phyloP scores from a whole-genome alignment of 2,329 filamentous ascomycete genomes.

The Lecanoromycetidae sp. region DNA sequence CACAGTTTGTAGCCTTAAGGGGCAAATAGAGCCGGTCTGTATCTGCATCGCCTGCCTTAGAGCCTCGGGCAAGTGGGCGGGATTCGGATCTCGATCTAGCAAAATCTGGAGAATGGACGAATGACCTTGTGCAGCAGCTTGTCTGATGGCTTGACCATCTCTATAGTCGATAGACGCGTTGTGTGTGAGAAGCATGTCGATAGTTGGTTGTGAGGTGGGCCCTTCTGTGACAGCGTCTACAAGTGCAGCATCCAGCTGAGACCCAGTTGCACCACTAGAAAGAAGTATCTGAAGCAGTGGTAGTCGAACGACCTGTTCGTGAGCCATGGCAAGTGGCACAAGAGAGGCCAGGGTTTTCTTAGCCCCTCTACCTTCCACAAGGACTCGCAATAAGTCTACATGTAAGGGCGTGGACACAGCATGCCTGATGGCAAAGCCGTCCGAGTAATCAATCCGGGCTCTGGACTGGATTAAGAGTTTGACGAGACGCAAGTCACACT shows the following conservation, averaged over 20 bases:
- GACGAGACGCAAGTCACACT: conserved; percentile 4
- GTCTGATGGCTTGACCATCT: conserved; percentile 4
- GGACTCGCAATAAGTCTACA: neutral
- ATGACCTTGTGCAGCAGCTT: conserved; percentile 8
- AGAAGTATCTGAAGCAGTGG: conserved; percentile 7
- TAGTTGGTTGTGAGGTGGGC: conserved; percentile 2
- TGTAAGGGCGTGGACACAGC: conserved; percentile 2
- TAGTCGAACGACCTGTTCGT: conserved; percentile 2
- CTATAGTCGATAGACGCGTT: conserved; percentile 5
- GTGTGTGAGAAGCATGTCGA: conserved; percentile 9
- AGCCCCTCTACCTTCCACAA: conserved; percentile 1
- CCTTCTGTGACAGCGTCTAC: conserved; percentile 9
- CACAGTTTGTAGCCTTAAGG: conserved; percentile 4
- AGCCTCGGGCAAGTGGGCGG: conserved; percentile 5
- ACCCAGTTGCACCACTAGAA: neutral
- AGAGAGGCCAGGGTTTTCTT: neutral
- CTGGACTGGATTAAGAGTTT: conserved; percentile 3
- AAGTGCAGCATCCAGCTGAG: conserved; percentile 10
- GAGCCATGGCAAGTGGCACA: conserved; percentile 8
- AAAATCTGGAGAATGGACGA: conserved; percentile 5
- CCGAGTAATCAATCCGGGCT: conserved; percentile 7
- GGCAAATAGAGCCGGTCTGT: neutral
- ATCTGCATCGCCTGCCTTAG: conserved; percentile 5
- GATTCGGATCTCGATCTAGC: conserved; percentile 2
- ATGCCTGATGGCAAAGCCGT: conserved; percentile 6